Percentiles rank a stretch among this genome's conserved stretches.
Evolutionary conservation across 2,329 filamentous ascomycete species (phyloP).

Genomic region (Ophiostoma australiae): DNA sequence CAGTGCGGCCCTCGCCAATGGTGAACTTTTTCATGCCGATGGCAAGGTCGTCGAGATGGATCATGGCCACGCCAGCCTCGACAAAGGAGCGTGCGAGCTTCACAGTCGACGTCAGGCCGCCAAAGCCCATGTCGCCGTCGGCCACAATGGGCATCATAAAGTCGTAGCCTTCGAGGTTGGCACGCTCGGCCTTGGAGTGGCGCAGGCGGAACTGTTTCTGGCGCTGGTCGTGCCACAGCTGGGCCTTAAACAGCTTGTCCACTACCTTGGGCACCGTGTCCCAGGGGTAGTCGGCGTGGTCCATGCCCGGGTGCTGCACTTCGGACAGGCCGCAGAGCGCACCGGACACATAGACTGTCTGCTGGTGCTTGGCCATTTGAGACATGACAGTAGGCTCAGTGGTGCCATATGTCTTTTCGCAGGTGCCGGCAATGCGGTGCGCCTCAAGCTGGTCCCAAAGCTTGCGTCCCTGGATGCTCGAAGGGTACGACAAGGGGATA

Average conservation of each 20-base stretch:
- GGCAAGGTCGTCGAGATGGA: conserved; percentile 42
- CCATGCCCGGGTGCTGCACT: conserved; percentile 37
- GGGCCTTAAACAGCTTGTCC: conserved; percentile 38
- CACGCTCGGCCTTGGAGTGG: conserved; percentile 33
- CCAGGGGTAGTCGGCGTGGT: conserved; percentile 41
- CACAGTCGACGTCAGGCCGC: conserved; percentile 38
- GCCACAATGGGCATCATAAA: conserved; percentile 40
- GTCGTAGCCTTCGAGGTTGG: conserved; percentile 36
- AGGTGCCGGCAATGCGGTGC: conserved; percentile 35
- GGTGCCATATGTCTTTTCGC: conserved; percentile 38
- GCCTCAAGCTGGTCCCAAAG: conserved; percentile 37
- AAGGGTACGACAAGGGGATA: conserved; percentile 32
- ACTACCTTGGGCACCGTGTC: conserved; percentile 41
- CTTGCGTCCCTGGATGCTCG: conserved; percentile 34
- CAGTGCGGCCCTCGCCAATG: conserved; percentile 38
- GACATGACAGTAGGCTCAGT: conserved; percentile 36
- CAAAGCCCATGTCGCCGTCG: conserved; percentile 43
- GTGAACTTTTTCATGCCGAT: conserved; percentile 44
- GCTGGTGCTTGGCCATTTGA: conserved; percentile 38
- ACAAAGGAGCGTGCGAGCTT: conserved; percentile 41
- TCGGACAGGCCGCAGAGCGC: conserved; percentile 39
- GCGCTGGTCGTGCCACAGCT: conserved; percentile 40
- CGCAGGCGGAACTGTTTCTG: conserved; percentile 38
- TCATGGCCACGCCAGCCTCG: conserved; percentile 41
- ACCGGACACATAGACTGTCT: conserved; percentile 40